Percentiles rank a stretch among this genome's conserved stretches.
phyloP scores from a whole-genome alignment of 1,284 basidiomycete species.

The Tylopilus sp. region DNA sequence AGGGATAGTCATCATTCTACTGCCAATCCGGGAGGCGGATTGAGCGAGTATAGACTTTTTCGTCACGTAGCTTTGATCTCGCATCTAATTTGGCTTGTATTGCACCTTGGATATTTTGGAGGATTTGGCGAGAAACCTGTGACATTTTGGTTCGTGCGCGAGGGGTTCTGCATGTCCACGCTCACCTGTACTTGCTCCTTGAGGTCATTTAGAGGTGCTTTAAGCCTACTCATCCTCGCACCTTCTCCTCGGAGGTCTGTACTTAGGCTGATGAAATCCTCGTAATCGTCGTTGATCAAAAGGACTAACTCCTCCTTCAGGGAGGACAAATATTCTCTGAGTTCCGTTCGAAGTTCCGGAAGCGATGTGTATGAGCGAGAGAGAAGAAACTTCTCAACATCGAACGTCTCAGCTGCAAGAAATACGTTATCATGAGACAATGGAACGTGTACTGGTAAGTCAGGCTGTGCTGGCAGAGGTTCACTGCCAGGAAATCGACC shows the following conservation, averaged over 20 bases:
- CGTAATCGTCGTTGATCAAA: constrained; percentile 96
- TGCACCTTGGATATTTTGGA: constrained; percentile 64
- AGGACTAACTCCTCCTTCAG: constrained; percentile 90
- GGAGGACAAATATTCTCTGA: constrained; percentile 77
- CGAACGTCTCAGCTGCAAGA: constrained; percentile 64
- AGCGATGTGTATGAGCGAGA: constrained; percentile 84
- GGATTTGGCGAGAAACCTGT: constrained; percentile 58
- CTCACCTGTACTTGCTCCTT: constrained; percentile 66
- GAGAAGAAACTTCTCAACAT: constrained; percentile 84
- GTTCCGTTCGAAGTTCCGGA: constrained; percentile 79
- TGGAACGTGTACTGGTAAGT: constrained; percentile 71
- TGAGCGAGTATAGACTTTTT: constrained; percentile 57
- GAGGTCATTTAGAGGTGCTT: constrained; percentile 60
- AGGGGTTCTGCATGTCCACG: neutral
- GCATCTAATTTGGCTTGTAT: constrained; percentile 75
- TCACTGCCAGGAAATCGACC: constrained; percentile 10
- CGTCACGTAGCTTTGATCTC: constrained; percentile 70
- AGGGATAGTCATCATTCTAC: constrained; percentile 1
- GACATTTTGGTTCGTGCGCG: neutral
- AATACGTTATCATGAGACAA: constrained; percentile 76
- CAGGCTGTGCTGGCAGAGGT: constrained; percentile 24
- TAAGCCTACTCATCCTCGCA: constrained; percentile 60
- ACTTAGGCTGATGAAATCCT: constrained; percentile 93
- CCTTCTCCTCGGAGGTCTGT: constrained; percentile 85
- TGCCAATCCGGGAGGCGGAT: neutral